These are phyloP conservation scores for Taiwanofungus camphoratus DNA, from an alignment of 1,284 basidiomycete species.

Conservation along the genomic window DNA sequence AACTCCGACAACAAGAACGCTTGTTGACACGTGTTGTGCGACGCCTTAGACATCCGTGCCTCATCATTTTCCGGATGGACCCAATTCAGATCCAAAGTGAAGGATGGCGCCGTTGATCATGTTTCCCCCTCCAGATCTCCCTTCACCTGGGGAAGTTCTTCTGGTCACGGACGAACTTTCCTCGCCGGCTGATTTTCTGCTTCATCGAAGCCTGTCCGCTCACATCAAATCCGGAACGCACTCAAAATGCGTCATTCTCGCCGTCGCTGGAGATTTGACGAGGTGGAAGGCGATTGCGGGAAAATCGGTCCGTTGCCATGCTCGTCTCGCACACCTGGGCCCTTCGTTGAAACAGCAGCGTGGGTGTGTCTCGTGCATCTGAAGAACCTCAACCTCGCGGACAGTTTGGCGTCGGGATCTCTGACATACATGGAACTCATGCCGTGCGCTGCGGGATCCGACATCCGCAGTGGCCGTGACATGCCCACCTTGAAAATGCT, in stretches of 20 bases:
- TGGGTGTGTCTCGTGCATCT: neutral
- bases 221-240: constrained; percentile 44
- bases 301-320: constrained; percentile 44
- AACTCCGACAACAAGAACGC: neutral
- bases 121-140: constrained; percentile 42
- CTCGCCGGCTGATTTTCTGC: constrained; percentile 61
- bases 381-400: constrained; percentile 50
- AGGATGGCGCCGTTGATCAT: no score
- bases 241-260: constrained; percentile 43
- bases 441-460: constrained; percentile 16
- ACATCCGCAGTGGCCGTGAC: constrained; percentile 13
- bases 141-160: constrained; percentile 39
- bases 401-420: constrained; percentile 36
- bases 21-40: no score
- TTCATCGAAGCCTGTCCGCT: constrained; percentile 44
- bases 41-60: no score
- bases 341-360: neutral
- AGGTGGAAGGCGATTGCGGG: constrained; percentile 58
- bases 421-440: constrained; percentile 50
- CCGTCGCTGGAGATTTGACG: constrained; percentile 48
- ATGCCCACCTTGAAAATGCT: constrained; percentile 27
- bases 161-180: constrained; percentile 63
- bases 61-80: no score
- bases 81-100: neutral
- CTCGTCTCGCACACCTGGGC: neutral